A percentile compares a stretch with the other conserved stretches of the same genome.
Evolutionary conservation across 2,329 filamentous ascomycete genomes (phyloP).

Genomic region (Nigrograna mackinnonii): DNA sequence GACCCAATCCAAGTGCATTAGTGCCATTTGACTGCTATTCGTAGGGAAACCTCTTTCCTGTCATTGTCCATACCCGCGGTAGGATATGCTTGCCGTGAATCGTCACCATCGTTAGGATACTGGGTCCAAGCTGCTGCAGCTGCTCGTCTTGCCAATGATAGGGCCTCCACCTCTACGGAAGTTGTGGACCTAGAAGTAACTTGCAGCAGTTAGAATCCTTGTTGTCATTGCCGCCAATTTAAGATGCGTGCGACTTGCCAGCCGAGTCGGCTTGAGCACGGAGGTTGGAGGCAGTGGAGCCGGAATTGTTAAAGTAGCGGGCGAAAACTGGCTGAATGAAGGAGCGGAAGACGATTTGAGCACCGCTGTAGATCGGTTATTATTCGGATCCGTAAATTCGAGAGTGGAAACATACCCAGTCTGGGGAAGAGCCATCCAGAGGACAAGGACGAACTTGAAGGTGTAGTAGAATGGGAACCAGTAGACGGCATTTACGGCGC

Average conservation of each 20-base stretch:
- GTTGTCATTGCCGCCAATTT: constrained; percentile 17
- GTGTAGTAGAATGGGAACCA: constrained; percentile 99
- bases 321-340: constrained; percentile 90
- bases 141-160: constrained; percentile 17
- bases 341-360: constrained; percentile 95
- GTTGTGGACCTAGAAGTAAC: constrained; percentile 16
- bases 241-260: constrained; percentile 41
- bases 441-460: constrained; percentile 97
- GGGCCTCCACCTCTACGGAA: constrained; percentile 1
- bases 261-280: constrained; percentile 83
- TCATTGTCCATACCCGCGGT: constrained; percentile 16
- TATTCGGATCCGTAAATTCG: background rate
- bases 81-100: constrained; percentile 20
- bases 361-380: constrained; percentile 65
- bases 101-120: constrained; percentile 22
- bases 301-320: constrained; percentile 78
- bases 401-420: constrained; percentile 71
- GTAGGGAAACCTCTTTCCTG: constrained; percentile 25
- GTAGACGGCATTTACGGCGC: constrained; percentile 81
- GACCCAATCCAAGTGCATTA: constrained; percentile 19
- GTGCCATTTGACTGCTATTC: constrained; percentile 24
- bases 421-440: constrained; percentile 96
- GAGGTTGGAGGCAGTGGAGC: constrained; percentile 82
- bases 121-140: constrained; percentile 33
- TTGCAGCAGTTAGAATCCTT: constrained; percentile 33